Evolutionary conservation across 805 yeast genomes (phyloP).

Genomic region (Ascoidea tarda): DNA sequence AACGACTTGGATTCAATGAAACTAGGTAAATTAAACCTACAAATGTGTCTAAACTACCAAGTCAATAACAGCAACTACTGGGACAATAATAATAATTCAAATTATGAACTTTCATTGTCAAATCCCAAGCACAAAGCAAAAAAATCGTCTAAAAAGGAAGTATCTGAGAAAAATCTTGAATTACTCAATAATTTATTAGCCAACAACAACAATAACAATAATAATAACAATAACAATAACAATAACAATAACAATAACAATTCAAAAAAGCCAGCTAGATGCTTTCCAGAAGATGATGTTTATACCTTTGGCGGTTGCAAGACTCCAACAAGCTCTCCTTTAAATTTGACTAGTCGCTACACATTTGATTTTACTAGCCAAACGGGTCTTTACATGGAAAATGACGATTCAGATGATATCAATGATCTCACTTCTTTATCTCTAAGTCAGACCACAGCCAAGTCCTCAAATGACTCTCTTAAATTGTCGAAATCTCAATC

Average conservation of each 20-base stretch:
- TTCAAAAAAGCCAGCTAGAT: neutral
- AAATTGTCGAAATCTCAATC: no score
- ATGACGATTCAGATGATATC: neutral
- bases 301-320: slow-evolving; percentile 4
- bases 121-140: neutral
- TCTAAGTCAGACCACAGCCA: neutral
- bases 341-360: neutral
- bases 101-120: slow-evolving; percentile 11
- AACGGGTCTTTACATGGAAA: neutral
- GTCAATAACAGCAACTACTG: slow-evolving; percentile 6
- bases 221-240: neutral
- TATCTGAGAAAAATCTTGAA: slow-evolving; percentile 4
- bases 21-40: slow-evolving; percentile 12
- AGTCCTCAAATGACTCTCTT: neutral
- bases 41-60: slow-evolving; percentile 8
- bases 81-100: slow-evolving; percentile 10
- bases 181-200: slow-evolving; percentile 5
- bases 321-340: neutral
- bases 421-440: neutral
- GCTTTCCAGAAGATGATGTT: slow-evolving; percentile 3
- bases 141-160: slow-evolving; percentile 1
- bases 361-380: neutral
- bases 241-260: neutral
- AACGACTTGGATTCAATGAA: slow-evolving; percentile 11
- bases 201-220: neutral